These are phyloP conservation scores for Halophytophthora batemanensis DNA, from an alignment of 352 stramenopile genomes.

Conservation along the genomic window DNA sequence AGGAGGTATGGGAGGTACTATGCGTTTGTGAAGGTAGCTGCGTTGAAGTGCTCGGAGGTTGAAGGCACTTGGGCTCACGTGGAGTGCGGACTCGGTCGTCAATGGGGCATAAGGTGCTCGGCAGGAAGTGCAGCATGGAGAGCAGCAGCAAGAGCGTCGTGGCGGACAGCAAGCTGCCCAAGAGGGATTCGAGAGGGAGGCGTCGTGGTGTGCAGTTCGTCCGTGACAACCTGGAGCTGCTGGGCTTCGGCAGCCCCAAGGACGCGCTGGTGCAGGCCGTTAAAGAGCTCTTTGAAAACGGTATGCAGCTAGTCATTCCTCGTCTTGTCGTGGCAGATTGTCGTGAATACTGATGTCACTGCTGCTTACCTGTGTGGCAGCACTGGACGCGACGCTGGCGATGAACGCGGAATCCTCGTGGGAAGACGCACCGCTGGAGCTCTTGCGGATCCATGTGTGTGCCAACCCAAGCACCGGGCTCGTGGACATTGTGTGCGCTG, in stretches of 20 bases:
- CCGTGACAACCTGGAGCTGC: conserved; percentile 59
- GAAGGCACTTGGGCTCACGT: too few species aligned
- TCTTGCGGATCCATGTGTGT: conserved; percentile 51
- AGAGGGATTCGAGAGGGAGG: conserved; percentile 10
- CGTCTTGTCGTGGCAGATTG: background rate
- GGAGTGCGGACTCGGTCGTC: too few species aligned
- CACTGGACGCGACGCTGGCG: conserved; percentile 54
- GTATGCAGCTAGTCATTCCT: conserved; percentile 18
- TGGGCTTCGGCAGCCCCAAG: conserved; percentile 60
- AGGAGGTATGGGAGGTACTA: too few species aligned
- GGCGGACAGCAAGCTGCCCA: background rate
- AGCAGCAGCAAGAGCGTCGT: conserved; percentile 2
- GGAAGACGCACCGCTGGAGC: conserved; percentile 22
- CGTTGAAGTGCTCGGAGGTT: too few species aligned
- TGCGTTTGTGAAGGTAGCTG: too few species aligned
- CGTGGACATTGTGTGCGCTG: conserved; percentile 70
- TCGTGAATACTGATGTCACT: background rate
- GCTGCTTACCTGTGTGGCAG: conserved; percentile 15
- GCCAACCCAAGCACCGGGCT: conserved; percentile 19
- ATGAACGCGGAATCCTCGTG: conserved; percentile 17
- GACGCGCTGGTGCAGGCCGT: conserved; percentile 71
- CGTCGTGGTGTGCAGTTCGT: conserved; percentile 55
- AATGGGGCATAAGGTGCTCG: too few species aligned
- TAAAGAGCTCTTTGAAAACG: conserved; percentile 85
- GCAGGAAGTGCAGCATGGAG: conserved; percentile 5